phyloP scores from a whole-genome alignment of 1,139 yeast genomes.

The Lizanozyma gosingica region DNA sequence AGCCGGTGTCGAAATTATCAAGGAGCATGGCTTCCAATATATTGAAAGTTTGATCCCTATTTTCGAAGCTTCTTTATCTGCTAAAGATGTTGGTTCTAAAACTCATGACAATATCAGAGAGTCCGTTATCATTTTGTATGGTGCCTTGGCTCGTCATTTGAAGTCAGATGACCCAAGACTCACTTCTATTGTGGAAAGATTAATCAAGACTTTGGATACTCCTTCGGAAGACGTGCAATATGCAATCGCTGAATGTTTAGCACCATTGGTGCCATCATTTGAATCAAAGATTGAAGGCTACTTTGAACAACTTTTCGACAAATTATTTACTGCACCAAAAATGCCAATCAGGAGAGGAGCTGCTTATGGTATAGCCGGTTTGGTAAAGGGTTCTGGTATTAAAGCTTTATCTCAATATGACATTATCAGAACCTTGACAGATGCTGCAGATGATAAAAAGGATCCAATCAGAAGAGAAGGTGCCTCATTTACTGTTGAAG shows the following conservation, averaged over 20 bases:
- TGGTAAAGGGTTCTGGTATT: conserved; percentile 86
- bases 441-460: conserved; percentile 83
- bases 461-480: conserved; percentile 74
- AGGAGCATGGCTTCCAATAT: conserved; percentile 50
- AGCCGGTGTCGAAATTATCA: conserved; percentile 73
- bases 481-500: conserved; percentile 80
- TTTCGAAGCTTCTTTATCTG: conserved; percentile 54
- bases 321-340: conserved; percentile 44
- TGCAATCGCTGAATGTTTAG: conserved; percentile 78
- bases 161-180: conserved; percentile 56
- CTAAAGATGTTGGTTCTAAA: conserved; percentile 34
- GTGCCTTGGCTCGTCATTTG: conserved; percentile 80
- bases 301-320: conserved; percentile 49
- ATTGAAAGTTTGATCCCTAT: conserved; percentile 70
- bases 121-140: conserved; percentile 77
- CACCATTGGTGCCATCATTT: conserved; percentile 66
- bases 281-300: conserved; percentile 41
- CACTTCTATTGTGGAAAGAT: conserved; percentile 53
- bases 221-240: conserved; percentile 86
- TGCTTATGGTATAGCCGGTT: conserved; percentile 92
- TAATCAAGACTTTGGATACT: conserved; percentile 68
- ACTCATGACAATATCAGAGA: conserved; percentile 63
- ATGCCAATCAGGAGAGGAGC: conserved; percentile 76
- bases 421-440: conserved; percentile 65
- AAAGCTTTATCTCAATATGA: conserved; percentile 67